Base-by-base conservation (phyloP, 139 green algal genomes). In the Asterochloris erici region DNA sequence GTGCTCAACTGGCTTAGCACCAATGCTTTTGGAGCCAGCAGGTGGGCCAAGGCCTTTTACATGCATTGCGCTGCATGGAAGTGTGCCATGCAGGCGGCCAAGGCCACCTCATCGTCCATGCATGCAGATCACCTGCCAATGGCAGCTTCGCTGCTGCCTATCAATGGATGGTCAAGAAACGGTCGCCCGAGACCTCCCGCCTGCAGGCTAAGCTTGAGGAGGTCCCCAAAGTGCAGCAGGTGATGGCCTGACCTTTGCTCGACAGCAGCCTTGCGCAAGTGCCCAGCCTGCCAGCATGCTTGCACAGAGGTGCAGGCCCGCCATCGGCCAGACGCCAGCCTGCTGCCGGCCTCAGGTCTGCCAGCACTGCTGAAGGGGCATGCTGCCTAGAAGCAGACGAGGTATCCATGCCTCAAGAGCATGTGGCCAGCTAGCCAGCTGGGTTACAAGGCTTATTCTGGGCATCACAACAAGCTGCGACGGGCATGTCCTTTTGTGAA, bases 1-100 rank as follows among this genome's bases (percentile, higher is more conserved):
- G 38, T 80, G 11, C 61, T 80, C 60, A 80, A 80, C 76, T 70
- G 76, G 76, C 76, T 80, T 15, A 69, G 76, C 60, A 80, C 47
- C 23, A 80, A 16, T 64, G 76, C 76, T 60, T 80, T 80, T 70
- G 76, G 76, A 6, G 60, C 76, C 16, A 68, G 19, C 24, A 70
- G 60, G 76, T 80, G 38, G 24, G 11, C 14, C 70, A 54, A 54
- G 38, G 38, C 38, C 38, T 54, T 2, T 54, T 6, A 54, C 38
- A 54, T 76, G 70, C 17, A 12, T 15, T 16, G 9, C 10, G 23
- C 38, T 15, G 19, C 19, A 61, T 0, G 54, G 11, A 76, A 28
- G 11, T 17, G 11, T 13, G 13, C 17, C 60, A 12, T 27, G 13
- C 19, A 60, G 26, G 47, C 9, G 71, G 26, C 26, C 60, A 12